phyloP scores from a whole-genome alignment of 192 early-diverging fungal genomes.

The Rhizophagus clarus region DNA sequence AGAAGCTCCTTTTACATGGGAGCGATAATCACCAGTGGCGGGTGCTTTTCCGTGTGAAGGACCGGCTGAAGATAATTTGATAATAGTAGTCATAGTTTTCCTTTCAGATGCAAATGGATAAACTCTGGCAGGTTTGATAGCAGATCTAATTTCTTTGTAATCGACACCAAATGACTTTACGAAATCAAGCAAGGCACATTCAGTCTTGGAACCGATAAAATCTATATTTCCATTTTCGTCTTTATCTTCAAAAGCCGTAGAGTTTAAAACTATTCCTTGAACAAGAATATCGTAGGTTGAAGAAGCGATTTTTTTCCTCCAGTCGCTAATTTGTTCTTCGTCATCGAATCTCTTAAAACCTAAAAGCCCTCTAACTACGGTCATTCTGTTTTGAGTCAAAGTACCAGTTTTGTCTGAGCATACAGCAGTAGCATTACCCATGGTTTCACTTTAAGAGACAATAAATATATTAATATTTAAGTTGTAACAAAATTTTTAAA shows the following conservation, averaged over 20 bases:
- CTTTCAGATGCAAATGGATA: constrained; percentile 88
- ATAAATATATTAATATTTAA: not conserved
- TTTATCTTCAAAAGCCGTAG: constrained; percentile 73
- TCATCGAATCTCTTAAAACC: constrained; percentile 49
- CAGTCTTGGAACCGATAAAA: constrained; percentile 82
- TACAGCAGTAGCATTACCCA: constrained; percentile 81
- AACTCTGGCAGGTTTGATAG: constrained; percentile 60
- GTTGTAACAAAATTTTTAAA: not conserved
- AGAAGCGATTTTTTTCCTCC: constrained; percentile 49
- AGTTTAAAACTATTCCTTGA: constrained; percentile 72
- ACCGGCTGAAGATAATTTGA: constrained; percentile 41
- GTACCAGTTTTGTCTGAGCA: constrained; percentile 92
- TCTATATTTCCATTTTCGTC: constrained; percentile 60
- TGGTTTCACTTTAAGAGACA: constrained; percentile 60
- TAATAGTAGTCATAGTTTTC: constrained; percentile 87
- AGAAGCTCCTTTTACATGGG: constrained; percentile 79
- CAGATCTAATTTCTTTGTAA: constrained; percentile 57
- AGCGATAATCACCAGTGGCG: constrained; percentile 43
- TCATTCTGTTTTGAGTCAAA: constrained; percentile 84
- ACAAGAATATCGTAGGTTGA: constrained; percentile 48
- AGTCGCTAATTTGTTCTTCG: constrained; percentile 47
- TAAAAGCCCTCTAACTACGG: constrained; percentile 66
- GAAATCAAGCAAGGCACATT: constrained; percentile 75
- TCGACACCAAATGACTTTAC: constrained; percentile 63
- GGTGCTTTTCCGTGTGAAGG: constrained; percentile 31